phyloP scores from a whole-genome alignment of 495 filamentous ascomycete species.

The Neurospora cerealis region DNA sequence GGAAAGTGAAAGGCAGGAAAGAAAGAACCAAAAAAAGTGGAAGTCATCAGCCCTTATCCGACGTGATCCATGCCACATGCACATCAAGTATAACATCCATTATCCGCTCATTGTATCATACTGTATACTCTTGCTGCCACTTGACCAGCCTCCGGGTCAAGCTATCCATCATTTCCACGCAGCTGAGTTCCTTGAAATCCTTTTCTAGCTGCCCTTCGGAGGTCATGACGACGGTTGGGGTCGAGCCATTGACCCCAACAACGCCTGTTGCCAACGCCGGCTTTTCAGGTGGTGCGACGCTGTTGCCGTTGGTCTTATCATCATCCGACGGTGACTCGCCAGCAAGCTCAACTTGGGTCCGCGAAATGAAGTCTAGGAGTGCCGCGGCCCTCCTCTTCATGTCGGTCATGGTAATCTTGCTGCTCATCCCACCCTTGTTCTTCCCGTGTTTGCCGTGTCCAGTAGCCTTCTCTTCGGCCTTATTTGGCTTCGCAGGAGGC shows the following conservation, averaged over 20 bases:
- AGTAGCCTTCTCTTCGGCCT: conserved; percentile 12
- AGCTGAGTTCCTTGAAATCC: conserved; percentile 58
- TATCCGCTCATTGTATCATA: conserved; percentile 9
- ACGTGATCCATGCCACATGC: neutral
- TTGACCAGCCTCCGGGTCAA: conserved; percentile 65
- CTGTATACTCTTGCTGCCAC: conserved; percentile 56
- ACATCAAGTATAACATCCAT: neutral
- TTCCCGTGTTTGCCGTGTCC: conserved; percentile 20
- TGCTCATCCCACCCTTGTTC: conserved; percentile 34
- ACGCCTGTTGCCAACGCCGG: conserved; percentile 1
- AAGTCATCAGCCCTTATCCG: neutral
- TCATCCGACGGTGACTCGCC: conserved; percentile 27
- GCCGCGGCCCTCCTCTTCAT: conserved; percentile 78
- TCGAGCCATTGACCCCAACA: neutral
- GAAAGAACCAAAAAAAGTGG: neutral
- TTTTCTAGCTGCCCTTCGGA: conserved; percentile 17
- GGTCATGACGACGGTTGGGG: neutral
- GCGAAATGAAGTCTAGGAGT: conserved; percentile 83
- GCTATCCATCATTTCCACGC: conserved; percentile 75
- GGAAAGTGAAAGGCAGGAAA: neutral
- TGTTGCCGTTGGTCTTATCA: conserved; percentile 12
- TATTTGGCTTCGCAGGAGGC: conserved; percentile 8
- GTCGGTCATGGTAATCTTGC: conserved; percentile 78
- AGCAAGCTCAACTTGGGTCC: conserved; percentile 84
- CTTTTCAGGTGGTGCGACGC: neutral